Percentiles rank a stretch among this genome's conserved stretches.
Evolutionary conservation across 2,329 filamentous ascomycete species (phyloP).

Genomic region (Alternaria ventricosa): DNA sequence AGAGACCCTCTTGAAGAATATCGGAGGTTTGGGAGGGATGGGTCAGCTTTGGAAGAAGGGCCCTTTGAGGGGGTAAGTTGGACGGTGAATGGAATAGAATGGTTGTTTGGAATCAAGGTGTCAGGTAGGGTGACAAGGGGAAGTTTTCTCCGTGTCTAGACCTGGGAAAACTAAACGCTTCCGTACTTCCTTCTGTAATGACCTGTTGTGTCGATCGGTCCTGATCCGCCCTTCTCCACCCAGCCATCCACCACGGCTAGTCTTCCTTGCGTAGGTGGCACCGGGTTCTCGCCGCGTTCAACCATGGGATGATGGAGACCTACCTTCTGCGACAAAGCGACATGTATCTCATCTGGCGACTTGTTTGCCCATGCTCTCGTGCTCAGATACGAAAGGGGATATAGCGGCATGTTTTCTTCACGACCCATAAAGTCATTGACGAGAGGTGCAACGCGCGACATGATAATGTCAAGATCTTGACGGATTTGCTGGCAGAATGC

Average conservation of each 20-base stretch:
- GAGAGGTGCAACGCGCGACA: slow-evolving; percentile 61
- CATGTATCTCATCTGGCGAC: background rate
- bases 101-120: background rate
- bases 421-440: slow-evolving; percentile 58
- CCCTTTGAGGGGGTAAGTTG: background rate
- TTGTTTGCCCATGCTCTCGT: slow-evolving; percentile 38
- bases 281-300: background rate
- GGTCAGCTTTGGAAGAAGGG: background rate
- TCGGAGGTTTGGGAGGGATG: slow-evolving; percentile 5
- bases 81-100: background rate
- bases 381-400: slow-evolving; percentile 55
- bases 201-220: background rate
- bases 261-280: background rate
- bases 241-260: background rate
- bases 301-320: background rate
- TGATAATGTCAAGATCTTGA: slow-evolving; percentile 75
- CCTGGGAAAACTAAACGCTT: background rate
- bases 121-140: background rate
- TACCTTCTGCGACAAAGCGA: background rate
- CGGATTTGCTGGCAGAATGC: slow-evolving; percentile 76
- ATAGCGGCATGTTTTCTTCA: slow-evolving; percentile 60
- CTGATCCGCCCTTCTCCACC: background rate
- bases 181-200: background rate
- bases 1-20: slow-evolving; percentile 18
- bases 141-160: background rate